Evolutionary conservation across 2,329 filamentous ascomycete genomes (phyloP).

Genomic region (Aspergillus ruber): DNA sequence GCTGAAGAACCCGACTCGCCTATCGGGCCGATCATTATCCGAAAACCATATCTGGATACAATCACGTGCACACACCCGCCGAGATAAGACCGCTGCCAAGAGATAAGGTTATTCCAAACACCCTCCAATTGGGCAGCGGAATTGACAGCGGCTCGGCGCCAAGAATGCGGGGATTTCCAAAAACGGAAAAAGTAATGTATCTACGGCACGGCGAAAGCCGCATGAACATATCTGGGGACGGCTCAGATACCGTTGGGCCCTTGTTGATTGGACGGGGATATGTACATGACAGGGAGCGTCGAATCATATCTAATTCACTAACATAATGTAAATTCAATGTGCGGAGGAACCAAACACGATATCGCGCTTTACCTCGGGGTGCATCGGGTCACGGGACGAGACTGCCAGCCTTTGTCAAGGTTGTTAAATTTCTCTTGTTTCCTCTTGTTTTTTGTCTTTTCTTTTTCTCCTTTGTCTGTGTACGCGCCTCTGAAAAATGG

Average conservation of each 20-base stretch:
- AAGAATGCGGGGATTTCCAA: neutral
- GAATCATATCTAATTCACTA: neutral
- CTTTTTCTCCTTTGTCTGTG: neutral
- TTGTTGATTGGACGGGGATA: neutral
- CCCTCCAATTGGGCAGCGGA: neutral
- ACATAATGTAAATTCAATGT: neutral
- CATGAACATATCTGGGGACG: neutral
- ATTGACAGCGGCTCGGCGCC: neutral
- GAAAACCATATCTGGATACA: too few relatives aligned
- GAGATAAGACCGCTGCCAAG: neutral
- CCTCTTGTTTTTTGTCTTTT: neutral
- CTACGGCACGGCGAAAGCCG: too few relatives aligned
- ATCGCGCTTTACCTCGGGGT: neutral
- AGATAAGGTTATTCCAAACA: neutral
- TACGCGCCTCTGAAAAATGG: neutral
- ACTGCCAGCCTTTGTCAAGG: too few relatives aligned
- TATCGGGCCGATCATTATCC: too few relatives aligned
- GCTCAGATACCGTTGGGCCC: neutral
- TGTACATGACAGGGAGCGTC: neutral
- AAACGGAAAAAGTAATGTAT: neutral
- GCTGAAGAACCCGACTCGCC: too few relatives aligned
- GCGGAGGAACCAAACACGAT: neutral
- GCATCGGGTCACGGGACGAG: neutral
- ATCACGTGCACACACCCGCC: too few relatives aligned
- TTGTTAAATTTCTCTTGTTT: neutral